Percentiles rank a stretch among this genome's conserved stretches.
Evolutionary conservation across 306 rosid genomes (phyloP).

Genomic region (Ziziphus jujuba): DNA sequence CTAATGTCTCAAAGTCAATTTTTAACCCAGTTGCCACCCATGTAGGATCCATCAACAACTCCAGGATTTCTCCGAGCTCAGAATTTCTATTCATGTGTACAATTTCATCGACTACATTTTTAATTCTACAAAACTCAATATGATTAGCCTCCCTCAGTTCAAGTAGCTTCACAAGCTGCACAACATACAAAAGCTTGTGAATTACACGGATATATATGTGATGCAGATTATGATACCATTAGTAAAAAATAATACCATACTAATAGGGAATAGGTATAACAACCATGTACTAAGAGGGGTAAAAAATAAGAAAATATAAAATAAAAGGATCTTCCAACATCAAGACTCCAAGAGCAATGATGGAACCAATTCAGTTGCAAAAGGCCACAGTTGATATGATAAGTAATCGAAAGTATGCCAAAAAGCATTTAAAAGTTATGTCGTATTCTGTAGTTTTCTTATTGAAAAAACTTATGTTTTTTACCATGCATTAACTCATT

Average conservation of each 20-base stretch:
- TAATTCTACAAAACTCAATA: conserved; percentile 88
- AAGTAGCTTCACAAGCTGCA: conserved; percentile 95
- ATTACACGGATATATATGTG: conserved; percentile 3
- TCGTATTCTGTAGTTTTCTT: not conserved
- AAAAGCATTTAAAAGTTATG: not conserved
- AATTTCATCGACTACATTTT: conserved; percentile 82
- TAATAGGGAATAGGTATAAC: too few species aligned
- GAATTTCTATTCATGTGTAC: conserved; percentile 61
- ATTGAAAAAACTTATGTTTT: not conserved
- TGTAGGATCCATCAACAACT: conserved; percentile 80
- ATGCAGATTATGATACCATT: too few species aligned
- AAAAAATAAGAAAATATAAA: too few species aligned
- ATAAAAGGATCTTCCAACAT: not conserved
- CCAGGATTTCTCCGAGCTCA: conserved; percentile 69
- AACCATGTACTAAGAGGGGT: too few species aligned
- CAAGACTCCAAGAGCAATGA: not conserved
- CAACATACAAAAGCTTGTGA: conserved; percentile 26
- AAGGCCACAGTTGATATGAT: not conserved
- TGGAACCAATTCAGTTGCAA: not conserved
- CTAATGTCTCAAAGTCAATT: conserved; percentile 71
- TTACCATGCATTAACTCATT: conserved; percentile 7
- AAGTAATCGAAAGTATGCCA: not conserved
- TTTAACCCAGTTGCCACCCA: conserved; percentile 91
- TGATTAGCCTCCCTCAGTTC: conserved; percentile 94
- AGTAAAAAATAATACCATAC: too few species aligned